Percentiles rank a stretch among this genome's conserved stretches.
These are phyloP conservation scores for Agaricus blazei DNA, from an alignment of 768 basidiomycete genomes.

Conservation along the genomic window DNA sequence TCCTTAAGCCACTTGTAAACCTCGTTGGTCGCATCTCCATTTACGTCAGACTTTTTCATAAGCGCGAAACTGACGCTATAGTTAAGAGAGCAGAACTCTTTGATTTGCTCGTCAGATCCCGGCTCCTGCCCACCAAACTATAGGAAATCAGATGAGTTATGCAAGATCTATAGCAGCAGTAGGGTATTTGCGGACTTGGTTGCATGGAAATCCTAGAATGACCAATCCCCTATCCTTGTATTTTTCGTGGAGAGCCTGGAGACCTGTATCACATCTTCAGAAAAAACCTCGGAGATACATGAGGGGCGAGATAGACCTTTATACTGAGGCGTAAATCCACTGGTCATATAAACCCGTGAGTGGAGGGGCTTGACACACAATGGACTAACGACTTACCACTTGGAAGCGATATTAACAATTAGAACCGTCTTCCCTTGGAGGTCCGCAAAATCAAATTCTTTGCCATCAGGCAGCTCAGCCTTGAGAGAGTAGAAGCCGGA, in stretches of 20 bases:
- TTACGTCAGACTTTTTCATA: slow-evolving; percentile 92
- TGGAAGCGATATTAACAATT: slow-evolving; percentile 73
- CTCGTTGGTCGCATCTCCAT: slow-evolving; percentile 79
- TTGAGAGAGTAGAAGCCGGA: slow-evolving; percentile 62
- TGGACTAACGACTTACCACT: slow-evolving; percentile 45
- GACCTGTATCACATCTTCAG: slow-evolving; percentile 35
- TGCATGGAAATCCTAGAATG: slow-evolving; percentile 89
- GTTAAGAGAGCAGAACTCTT: slow-evolving; percentile 71
- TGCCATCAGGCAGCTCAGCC: slow-evolving; percentile 52
- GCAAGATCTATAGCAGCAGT: not conserved
- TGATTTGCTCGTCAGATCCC: slow-evolving; percentile 69
- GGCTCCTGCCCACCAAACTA: slow-evolving; percentile 89
- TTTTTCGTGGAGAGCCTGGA: slow-evolving; percentile 77
- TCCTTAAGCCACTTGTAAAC: slow-evolving; percentile 84
- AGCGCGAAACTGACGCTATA: slow-evolving; percentile 89
- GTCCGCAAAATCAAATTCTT: slow-evolving; percentile 57
- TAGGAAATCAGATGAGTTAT: not conserved
- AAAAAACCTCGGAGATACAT: not conserved
- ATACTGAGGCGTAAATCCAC: slow-evolving; percentile 84
- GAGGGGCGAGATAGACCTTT: slow-evolving; percentile 36
- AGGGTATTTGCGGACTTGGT: slow-evolving; percentile 49
- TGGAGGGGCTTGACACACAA: not conserved
- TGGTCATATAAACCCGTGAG: slow-evolving; percentile 20
- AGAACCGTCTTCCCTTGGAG: slow-evolving; percentile 76
- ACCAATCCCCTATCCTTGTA: slow-evolving; percentile 73